Conservation (phyloP, 2,329 filamentous ascomycete species). For the Cladosporium oxysporum region DNA sequence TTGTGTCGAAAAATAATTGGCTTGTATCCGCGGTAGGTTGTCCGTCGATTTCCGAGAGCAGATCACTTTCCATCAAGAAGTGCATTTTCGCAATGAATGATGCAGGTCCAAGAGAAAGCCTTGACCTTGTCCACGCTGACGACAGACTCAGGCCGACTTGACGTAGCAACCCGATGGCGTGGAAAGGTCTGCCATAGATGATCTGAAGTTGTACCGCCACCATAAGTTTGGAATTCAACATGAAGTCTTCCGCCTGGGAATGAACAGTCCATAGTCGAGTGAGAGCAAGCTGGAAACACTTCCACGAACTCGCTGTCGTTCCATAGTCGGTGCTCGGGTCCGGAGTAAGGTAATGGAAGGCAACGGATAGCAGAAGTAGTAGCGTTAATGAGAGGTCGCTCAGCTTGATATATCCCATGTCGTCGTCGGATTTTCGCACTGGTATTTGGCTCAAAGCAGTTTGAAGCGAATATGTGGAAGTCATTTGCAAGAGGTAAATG, state of each 20-base stretch:
- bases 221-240: slow-evolving; percentile 19
- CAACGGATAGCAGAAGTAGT: slow-evolving; percentile 16
- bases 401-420: slow-evolving; percentile 17
- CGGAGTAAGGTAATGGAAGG: slow-evolving; percentile 20
- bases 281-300: slow-evolving; percentile 19
- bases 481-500: slow-evolving; percentile 20
- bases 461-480: slow-evolving; percentile 14
- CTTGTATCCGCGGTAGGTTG: slow-evolving; percentile 15
- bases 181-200: slow-evolving; percentile 19
- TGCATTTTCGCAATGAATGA: slow-evolving; percentile 20
- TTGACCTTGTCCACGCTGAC: slow-evolving; percentile 17
- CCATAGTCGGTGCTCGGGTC: slow-evolving; percentile 19
- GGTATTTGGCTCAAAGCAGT: slow-evolving; percentile 15
- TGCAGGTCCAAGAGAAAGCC: slow-evolving; percentile 17
- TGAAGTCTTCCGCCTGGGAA: slow-evolving; percentile 19
- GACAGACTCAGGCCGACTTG: slow-evolving; percentile 18
- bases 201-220: slow-evolving; percentile 18
- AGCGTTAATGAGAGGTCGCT: slow-evolving; percentile 14
- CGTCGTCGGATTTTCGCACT: slow-evolving; percentile 1
- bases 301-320: slow-evolving; percentile 17
- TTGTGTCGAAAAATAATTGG: slow-evolving; percentile 19
- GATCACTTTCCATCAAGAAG: slow-evolving; percentile 19
- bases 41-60: slow-evolving; percentile 20
- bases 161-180: slow-evolving; percentile 14
- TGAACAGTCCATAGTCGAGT: slow-evolving; percentile 19